Base-by-base conservation (phyloP, 345 rosid species). In the Euphorbia lathyris region DNA sequence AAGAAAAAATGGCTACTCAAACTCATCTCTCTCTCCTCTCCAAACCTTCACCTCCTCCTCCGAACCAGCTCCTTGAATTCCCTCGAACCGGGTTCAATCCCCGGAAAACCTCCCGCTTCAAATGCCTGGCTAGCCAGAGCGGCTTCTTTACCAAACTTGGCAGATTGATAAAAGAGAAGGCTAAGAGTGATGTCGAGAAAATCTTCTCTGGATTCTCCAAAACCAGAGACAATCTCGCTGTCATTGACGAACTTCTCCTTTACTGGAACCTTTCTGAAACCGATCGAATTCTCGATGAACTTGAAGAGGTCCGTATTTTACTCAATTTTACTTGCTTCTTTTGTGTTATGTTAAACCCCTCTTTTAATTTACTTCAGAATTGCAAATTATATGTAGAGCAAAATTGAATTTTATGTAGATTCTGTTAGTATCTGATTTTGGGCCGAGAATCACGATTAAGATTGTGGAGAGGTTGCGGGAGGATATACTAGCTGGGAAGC, bases 211-310 rank as follows among this genome's bases (percentile, higher is more conserved):
- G 97, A 47, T 94, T 94, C 82, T 87, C 98, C 59, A 91, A 90
- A 79, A 94, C 97, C 66, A 84, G 98, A 66, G 90, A 91, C 61
- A 91, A 94, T 65, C 92, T 94, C 57, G 95, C 96, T 47, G 97
- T 91, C 63, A 82, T 94, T 53, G 97, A 94, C 58, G 96, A 94
- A 80, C 96, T 94, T 43, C 83, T 94, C 12, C 93, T 94, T 38
- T 94, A 85, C 80, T 94, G 96, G 97, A 94, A 94, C 83, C 96
- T 94, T 20, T 82, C 90, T 20, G 97, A 94, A 61, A 91, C 96
- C 13, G 99, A 94, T 85, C 83, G 86, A 53, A 92, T 94, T 68
- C 96, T 91, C 66, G 97, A 94, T 78, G 96, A 91, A 45, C 85
- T 94, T 25, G 97, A 94, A 86, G 97, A 91, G 96, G 98, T 93